Evolutionary conservation across 179 eudicot genomes (phyloP).

Genomic region (Heliamphora pulchella): DNA sequence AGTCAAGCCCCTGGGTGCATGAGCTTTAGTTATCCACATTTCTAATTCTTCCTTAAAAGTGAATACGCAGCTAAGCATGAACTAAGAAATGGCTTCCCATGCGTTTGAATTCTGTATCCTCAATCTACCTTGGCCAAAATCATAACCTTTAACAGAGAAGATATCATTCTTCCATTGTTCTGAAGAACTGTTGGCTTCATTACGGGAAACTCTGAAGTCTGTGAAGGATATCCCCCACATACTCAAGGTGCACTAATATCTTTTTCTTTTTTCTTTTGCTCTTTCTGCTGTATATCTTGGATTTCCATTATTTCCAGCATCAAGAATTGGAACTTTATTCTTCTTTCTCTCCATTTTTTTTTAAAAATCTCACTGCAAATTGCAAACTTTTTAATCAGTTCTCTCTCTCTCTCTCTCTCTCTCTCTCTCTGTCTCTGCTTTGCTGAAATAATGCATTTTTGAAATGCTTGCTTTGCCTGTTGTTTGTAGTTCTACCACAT

Average conservation of each 20-base stretch:
- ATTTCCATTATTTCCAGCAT: too few relatives aligned
- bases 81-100: constrained; percentile 7
- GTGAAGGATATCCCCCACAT: constrained; percentile 84
- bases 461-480: not conserved
- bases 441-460: not conserved
- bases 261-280: constrained; percentile 5
- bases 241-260: constrained; percentile 55
- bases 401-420: not conserved
- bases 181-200: constrained; percentile 70
- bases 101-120: constrained; percentile 7
- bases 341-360: too few relatives aligned
- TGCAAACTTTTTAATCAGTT: too few relatives aligned
- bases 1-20: not conserved
- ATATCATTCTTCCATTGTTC: constrained; percentile 77
- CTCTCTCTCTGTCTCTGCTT: not conserved
- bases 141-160: constrained; percentile 44
- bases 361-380: too few relatives aligned
- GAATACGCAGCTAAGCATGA: not conserved
- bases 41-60: not conserved
- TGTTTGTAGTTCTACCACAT: not conserved
- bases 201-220: constrained; percentile 75
- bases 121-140: not conserved
- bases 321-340: not conserved
- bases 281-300: too few relatives aligned
- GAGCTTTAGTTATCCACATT: not conserved